These are phyloP conservation scores for Plasmodium malariae DNA, from an alignment of 169 alveolate genomes.

Conservation along the genomic window DNA sequence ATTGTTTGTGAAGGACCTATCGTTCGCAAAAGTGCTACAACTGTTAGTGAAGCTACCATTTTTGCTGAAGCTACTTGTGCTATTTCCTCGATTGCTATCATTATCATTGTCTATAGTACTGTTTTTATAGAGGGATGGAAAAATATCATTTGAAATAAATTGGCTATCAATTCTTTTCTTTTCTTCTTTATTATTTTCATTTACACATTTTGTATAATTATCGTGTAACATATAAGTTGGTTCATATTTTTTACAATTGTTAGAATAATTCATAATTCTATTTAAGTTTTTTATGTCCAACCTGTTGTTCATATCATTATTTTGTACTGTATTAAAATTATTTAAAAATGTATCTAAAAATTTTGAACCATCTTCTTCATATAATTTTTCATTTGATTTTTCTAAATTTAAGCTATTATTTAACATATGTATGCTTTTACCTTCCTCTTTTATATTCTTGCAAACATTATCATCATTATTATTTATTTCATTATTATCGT, in stretches of 20 bases:
- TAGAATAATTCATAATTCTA: conserved; percentile 1
- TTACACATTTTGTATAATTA: not conserved
- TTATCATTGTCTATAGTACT: too few relatives aligned
- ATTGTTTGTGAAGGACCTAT: too few relatives aligned
- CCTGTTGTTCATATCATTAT: conserved; percentile 2
- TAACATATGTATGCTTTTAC: not conserved
- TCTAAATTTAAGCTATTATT: conserved; percentile 3
- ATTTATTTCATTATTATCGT: not conserved
- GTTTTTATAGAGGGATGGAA: too few relatives aligned
- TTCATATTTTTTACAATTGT: conserved; percentile 1
- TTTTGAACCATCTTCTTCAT: not conserved
- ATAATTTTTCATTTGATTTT: not conserved
- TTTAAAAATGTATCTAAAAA: conserved; percentile 5
- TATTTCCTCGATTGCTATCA: too few relatives aligned
- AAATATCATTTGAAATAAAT: conserved; percentile 1
- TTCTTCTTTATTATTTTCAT: not conserved
- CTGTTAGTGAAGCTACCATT: too few relatives aligned
- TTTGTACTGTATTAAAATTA: conserved; percentile 7
- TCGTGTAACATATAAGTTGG: not conserved
- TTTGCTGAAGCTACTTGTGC: too few relatives aligned
- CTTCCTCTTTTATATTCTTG: not conserved
- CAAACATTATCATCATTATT: not conserved
- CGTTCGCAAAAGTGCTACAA: too few relatives aligned
- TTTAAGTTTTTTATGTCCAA: conserved; percentile 6
- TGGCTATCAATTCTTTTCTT: conserved; percentile 2